Conservation (phyloP, 2,329 filamentous ascomycete genomes). For the Rutstroemia sp. region DNA sequence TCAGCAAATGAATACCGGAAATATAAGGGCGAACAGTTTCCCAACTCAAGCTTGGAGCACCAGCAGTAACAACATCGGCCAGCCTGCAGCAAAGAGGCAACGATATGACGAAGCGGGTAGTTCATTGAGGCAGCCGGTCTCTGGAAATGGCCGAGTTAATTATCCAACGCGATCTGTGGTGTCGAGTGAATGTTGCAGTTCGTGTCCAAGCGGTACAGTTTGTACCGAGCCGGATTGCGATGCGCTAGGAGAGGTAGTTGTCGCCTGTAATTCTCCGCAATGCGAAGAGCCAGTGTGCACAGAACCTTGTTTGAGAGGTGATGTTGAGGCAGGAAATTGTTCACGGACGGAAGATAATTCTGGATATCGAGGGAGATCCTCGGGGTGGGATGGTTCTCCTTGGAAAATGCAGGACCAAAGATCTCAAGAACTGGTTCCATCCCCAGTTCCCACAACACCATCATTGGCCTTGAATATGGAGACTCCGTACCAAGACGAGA, state of each 20-base stretch:
- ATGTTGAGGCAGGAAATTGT: constrained; percentile 10
- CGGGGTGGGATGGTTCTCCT: constrained; percentile 5
- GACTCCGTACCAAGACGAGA: neutral
- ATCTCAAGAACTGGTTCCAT: neutral
- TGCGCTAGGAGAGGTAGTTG: constrained; percentile 8
- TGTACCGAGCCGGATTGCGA: constrained; percentile 22
- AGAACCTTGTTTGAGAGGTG: constrained; percentile 15
- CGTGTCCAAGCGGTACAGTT: constrained; percentile 19
- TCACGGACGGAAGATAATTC: constrained; percentile 2
- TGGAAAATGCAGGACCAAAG: constrained; percentile 11
- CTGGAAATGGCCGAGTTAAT: neutral
- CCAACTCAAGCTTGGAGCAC: neutral
- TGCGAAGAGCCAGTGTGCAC: constrained; percentile 19
- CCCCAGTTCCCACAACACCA: constrained; percentile 16
- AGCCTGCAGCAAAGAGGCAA: neutral
- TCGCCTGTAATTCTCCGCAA: constrained; percentile 16
- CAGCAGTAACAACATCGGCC: neutral
- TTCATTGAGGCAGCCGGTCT: neutral
- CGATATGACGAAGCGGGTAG: neutral
- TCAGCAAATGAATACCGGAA: neutral
- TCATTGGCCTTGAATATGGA: constrained; percentile 13
- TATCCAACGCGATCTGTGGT: neutral
- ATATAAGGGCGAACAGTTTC: neutral
- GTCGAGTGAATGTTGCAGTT: constrained; percentile 25
- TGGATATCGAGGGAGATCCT: constrained; percentile 1